These are phyloP conservation scores for Ganoderma sinense DNA, from an alignment of 1,284 basidiomycete genomes.

Conservation along the genomic window DNA sequence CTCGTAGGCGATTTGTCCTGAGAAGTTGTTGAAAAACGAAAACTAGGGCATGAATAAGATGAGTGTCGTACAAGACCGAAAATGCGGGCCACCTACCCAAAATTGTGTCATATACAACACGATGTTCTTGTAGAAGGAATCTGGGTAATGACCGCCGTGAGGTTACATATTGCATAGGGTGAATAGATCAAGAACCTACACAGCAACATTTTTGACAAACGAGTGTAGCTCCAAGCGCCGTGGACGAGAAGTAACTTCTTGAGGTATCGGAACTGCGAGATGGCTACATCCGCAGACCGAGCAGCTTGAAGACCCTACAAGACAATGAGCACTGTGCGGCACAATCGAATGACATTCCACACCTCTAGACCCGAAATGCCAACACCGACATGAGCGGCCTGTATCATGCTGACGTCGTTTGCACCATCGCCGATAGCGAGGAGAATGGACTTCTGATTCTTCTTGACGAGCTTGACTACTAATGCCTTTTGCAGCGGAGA, in stretches of 20 bases:
- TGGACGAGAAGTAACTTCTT: conserved; percentile 97
- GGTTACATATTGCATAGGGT: not conserved
- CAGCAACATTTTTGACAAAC: conserved; percentile 94
- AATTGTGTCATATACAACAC: conserved; percentile 98
- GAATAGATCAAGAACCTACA: conserved; percentile 57
- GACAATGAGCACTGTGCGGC: conserved; percentile 6
- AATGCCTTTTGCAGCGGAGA: conserved; percentile 98
- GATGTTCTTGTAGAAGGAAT: conserved; percentile 97
- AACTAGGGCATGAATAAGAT: conserved; percentile 60
- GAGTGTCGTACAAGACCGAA: not conserved
- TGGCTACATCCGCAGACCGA: conserved; percentile 95
- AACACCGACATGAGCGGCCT: conserved; percentile 96
- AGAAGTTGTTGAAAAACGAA: conserved; percentile 99
- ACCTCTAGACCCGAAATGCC: conserved; percentile 98
- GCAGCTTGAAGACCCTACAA: conserved; percentile 94
- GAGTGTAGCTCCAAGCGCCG: conserved; percentile 97
- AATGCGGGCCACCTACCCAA: conserved; percentile 70
- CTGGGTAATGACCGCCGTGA: conserved; percentile 47
- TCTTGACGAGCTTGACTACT: conserved; percentile 98
- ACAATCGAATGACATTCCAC: conserved; percentile 28
- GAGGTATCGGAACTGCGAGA: conserved; percentile 97
- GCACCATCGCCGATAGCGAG: conserved; percentile 98
- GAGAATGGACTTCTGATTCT: conserved; percentile 90
- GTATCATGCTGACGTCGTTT: conserved; percentile 97
- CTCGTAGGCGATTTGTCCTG: conserved; percentile 97